Conservation (phyloP, 352 stramenopile genomes). For the Aphanomyces stellatus region DNA sequence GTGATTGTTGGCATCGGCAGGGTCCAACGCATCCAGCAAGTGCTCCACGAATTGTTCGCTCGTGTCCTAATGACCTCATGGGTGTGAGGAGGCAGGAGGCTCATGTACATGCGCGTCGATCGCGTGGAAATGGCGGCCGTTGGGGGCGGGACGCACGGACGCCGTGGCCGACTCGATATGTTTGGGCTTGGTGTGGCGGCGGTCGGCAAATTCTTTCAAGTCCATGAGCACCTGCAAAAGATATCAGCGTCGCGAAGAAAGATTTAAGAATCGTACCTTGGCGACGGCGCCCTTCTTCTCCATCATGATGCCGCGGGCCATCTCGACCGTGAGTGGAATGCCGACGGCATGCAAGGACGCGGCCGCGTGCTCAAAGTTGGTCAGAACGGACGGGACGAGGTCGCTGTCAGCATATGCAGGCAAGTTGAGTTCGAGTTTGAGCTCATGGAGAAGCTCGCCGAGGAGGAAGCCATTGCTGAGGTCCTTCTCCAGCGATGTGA, state of each 20-base stretch:
- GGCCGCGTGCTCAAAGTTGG: conserved; percentile 52
- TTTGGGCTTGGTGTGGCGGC: conserved; percentile 20
- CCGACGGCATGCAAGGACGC: conserved; percentile 30
- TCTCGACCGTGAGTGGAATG: conserved; percentile 34
- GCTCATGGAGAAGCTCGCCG: conserved; percentile 43
- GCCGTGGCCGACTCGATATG: neutral
- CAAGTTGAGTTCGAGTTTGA: conserved; percentile 39
- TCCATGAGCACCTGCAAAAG: conserved; percentile 38
- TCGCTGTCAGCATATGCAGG: conserved; percentile 36
- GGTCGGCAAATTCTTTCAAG: conserved; percentile 45
- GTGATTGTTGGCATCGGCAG: conserved; percentile 38
- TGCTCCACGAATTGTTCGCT: conserved; percentile 48
- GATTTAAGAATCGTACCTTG: neutral
- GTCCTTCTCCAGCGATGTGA: conserved; percentile 48
- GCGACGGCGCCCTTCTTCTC: conserved; percentile 29
- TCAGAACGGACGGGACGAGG: conserved; percentile 33
- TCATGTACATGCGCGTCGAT: conserved; percentile 19
- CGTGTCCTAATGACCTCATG: conserved; percentile 25
- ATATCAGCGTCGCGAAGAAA: conserved; percentile 30
- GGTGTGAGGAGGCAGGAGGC: neutral
- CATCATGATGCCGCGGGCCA: conserved; percentile 52
- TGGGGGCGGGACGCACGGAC: conserved; percentile 6
- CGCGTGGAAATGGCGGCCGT: conserved; percentile 16
- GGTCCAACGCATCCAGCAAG: conserved; percentile 33
- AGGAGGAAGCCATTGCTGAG: conserved; percentile 62